Evolutionary conservation across 139 green algal species (phyloP).

Genomic region (Volvox reticuliferus): DNA sequence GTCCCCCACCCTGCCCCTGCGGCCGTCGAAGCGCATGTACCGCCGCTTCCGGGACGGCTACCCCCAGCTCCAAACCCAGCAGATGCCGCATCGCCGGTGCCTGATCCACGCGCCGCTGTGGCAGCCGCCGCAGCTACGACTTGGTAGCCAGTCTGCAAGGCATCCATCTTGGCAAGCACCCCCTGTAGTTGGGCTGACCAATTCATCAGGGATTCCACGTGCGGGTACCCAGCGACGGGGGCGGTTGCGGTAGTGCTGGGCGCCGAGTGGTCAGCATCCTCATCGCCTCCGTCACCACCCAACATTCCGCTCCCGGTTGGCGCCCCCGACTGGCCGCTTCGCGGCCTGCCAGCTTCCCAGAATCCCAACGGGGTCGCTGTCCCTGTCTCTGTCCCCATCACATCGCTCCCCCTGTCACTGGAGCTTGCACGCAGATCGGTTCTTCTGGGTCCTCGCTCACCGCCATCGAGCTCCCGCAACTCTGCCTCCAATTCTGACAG

Average conservation of each 20-base stretch:
- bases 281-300: neutral
- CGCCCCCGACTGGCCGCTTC: neutral
- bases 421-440: no score
- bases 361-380: no score
- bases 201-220: neutral
- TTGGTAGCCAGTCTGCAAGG: conserved; percentile 42
- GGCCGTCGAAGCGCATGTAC: neutral
- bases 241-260: neutral
- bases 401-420: no score
- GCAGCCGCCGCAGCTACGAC: neutral
- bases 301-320: neutral
- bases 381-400: no score
- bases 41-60: no score
- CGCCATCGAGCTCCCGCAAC: conserved; percentile 12
- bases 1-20: neutral
- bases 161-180: conserved; percentile 32
- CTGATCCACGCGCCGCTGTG: neutral
- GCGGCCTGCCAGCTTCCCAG: no score
- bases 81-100: neutral
- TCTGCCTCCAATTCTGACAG: conserved; percentile 41
- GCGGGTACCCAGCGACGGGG: neutral
- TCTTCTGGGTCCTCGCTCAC: neutral
- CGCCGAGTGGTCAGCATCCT: neutral
- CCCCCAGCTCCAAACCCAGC: neutral
- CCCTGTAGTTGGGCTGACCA: conserved; percentile 35